Base-by-base conservation (phyloP, 352 stramenopile genomes). In the Thalassiosira oceanica region DNA sequence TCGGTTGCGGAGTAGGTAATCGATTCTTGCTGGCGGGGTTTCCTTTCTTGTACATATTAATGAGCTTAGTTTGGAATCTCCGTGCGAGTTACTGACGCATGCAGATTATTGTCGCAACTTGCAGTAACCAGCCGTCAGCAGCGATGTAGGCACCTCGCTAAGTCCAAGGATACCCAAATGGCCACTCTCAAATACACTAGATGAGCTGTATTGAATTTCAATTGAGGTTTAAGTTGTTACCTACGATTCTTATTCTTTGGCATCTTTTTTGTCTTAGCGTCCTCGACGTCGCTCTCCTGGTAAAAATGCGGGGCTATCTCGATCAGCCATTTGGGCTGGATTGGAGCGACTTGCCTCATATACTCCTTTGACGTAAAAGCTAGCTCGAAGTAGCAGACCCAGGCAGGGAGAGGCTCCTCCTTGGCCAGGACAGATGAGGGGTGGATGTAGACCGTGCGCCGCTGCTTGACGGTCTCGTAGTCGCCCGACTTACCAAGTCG, bases 221-320 rank as follows among this genome's bases (percentile, higher is more conserved):
- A n/a, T n/a, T n/a, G n/a, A n/a, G n/a, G n/a, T n/a, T n/a, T n/a
- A n/a, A n/a, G n/a, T n/a, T n/a, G n/a, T n/a, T n/a, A n/a, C n/a
- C n/a, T n/a, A n/a, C n/a, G n/a, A n/a, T 62, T 64, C 67, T 33
- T 57, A 16, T 49, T 20, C 61, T 97, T 98, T n/a, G 95, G 94
- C 93, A 98, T 97, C 74, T 98, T 98, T 80, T 98, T 98, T 20
- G 82, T 92, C 51, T 91, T 92, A 7, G 91, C 68, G 74, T 98
- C 95, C 60, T 98, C 92, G 15, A 99, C 91, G 64, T 99, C 96
- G 56, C 94, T 97, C 35, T 88, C 80, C 78, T 98, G 97, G 84
- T 99, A 99, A 80, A 98, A 99, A 83, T 99, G 97, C 33, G 97
- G 97, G 16, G 97, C 97, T 51, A 99, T 95, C 73, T 99, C 96